Evolutionary conservation across 441 rosid species (phyloP), one percentile per base, ranked within the genome.

Genomic region (Croton setiger): DNA sequence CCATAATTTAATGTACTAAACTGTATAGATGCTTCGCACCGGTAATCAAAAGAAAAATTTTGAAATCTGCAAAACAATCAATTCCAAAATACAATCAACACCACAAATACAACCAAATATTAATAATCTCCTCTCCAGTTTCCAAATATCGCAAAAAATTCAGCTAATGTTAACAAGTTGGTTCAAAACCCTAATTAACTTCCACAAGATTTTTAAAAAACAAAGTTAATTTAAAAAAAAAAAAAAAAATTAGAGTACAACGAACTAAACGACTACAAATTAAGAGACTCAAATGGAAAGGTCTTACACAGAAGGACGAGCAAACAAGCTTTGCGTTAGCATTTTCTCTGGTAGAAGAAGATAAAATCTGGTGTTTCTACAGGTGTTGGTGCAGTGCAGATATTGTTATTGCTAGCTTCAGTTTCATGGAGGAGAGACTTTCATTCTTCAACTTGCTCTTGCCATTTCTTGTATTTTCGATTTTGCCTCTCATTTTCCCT

Each of bases 31-130:
- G 65, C 55, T 63, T 82, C 78, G 60, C 73, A 75, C 52, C 64
- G 74, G 69, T 73, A 66, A 64, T 74, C 75, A 69, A 67, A 71
- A 37, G 79, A 77, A 72, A 75, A 61, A 58, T 69, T 67, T 49
- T 89, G 82, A 78, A 69, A 73, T 71, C 92, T 86, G 84, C 79
- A 72, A 72, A 49, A 45, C n/a, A 23, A 55, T 7, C 37, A 12
- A 27, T 27, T 23, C 37, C 60, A 27, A 6, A 27, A 13, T 27
- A 55, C 23, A 27, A 27, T 27, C 13, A 37, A 55, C 60, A 10
- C 60, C n/a, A 47, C 3, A 53, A 52, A 21, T 23, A 27, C 37
- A 17, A 55, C 12, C 27, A 10, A 35, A 51, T 8, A n/a, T 48
- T 15, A 58, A 57, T 4, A n/a, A 5, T 4, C 9, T 49, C n/a